Percentiles rank a stretch among this genome's conserved stretches.
phyloP scores from a whole-genome alignment of 495 filamentous ascomycete genomes.

The Aspergillus incahuasiensis region DNA sequence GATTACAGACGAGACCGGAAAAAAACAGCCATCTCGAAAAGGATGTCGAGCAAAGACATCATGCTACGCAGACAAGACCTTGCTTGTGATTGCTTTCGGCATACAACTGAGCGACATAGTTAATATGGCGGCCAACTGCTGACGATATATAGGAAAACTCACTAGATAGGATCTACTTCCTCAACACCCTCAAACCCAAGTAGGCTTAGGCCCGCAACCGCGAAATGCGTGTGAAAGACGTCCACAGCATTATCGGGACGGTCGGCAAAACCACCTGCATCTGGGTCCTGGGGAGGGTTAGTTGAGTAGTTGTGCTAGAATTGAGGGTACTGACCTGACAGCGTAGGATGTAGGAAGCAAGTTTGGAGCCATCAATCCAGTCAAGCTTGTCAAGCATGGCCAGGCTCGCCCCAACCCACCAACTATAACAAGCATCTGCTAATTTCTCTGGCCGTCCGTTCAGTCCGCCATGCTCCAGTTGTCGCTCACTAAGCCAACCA shows the following conservation, averaged over 20 bases:
- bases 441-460: conserved; percentile 95
- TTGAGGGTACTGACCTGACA: conserved; percentile 57
- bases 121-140: background rate
- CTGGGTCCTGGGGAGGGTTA: conserved; percentile 58
- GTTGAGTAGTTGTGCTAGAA: background rate
- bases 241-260: conserved; percentile 92
- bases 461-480: conserved; percentile 79
- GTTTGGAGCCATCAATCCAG: conserved; percentile 82
- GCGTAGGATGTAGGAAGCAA: conserved; percentile 72
- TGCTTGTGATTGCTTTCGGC: conserved; percentile 61
- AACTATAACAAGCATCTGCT: conserved; percentile 96
- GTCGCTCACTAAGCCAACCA: conserved; percentile 88
- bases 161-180: conserved; percentile 87
- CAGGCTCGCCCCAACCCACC: conserved; percentile 91
- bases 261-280: conserved; percentile 83
- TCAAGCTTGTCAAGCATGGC: conserved; percentile 82
- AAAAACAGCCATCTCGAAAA: background rate
- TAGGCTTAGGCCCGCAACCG: conserved; percentile 81
- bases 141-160: conserved; percentile 27
- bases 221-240: conserved; percentile 93
- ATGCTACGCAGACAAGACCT: conserved; percentile 41
- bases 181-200: conserved; percentile 68
- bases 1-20: conserved; percentile 8
- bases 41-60: background rate
- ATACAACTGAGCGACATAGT: conserved; percentile 53